Base-by-base conservation (phyloP, 2,329 filamentous ascomycete species). In the Aplosporella prunicola region DNA sequence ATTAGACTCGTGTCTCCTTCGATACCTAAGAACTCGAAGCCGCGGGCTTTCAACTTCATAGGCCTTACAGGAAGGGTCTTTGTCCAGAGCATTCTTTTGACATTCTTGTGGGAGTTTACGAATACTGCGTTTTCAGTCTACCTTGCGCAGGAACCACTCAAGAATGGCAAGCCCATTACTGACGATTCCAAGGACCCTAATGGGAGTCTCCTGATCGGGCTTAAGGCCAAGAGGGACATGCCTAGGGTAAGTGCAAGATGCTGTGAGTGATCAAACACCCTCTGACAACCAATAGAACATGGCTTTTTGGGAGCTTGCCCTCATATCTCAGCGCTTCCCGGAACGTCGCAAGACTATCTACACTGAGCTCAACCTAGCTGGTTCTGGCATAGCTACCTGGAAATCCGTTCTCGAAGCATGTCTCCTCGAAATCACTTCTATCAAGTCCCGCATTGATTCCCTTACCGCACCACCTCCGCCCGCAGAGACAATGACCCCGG, bases 161-260 rank as follows among this genome's bases (percentile, higher is more conserved):
- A 93, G 65, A 83, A 83, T 47, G 80, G 74, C n/a, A 74, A 80
- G 50, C 87, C 88, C 4, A 72, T 96, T 39, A 94, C 86, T 0
- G 73, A 74, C 13, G 83, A 89, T 47, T 84, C 86, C 11, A 91
- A 84, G 53, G 88, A 95, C 57, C 85, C 89, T 1, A 96, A 94
- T 51, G 87, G 86, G 23, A 94, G 84, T 54, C 68, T 96, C 18
- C 58, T 96, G 32, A 86, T 79, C 40, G 89, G 89, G 0, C 60
- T 96, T 30, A 88, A 80, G 55, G 80, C 80, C 46, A 91, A 87
- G 62, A 91, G 89, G 57, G 69, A 84, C 7, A 69, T 83, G 8
- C 77, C 84, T 43, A 79, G 76, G 61, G 80, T 82, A 62, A 50
- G 68, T 42, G 14, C 20, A 8, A 16, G 23, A 17, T 9, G n/a